Base-by-base conservation (phyloP, 73 alveolate genomes). In the Paramecium biaurelia region DNA sequence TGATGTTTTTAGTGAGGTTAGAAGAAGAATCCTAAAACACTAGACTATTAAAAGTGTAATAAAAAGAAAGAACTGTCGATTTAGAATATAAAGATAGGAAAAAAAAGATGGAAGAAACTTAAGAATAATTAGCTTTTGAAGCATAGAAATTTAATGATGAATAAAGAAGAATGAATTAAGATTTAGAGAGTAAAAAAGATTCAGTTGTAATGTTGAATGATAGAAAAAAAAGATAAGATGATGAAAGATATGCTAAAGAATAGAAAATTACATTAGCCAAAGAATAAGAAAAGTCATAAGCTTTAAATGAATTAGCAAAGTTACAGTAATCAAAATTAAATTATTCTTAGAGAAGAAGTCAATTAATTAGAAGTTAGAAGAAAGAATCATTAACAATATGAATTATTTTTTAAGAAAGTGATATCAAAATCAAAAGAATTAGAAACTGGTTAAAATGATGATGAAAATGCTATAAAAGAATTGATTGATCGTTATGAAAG, bases 321-420 rank as follows among this genome's bases (percentile, higher is more conserved):
- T 37, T 72, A 72, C 18, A 72, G 86, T 72, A 72, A 38, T 38
- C 38, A 7, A 28, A 35, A 28, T 32, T 38, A 14, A 21, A 35
- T 4, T 72, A 72, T 72, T 35, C 14, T 18, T 72, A 72, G 86
- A 72, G 56, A 35, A 35, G 86, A 72, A 72, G 86, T 72, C n/a
- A 38, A 72, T 72, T 21, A 34, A 34, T 72, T 72, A 35, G 86
- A 72, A 72, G 86, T 21, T 8, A 72, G 58, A 72, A 72, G 58
- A 38, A 72, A 72, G 86, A 32, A 72, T 72, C 86, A 72, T 37
- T 72, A 72, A 72, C n/a, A 72, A 72, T 72, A 72, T 72, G 86
- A 72, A 38, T 6, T 14, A 18, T 72, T 72, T 42, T 72, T 72
- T 72, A 72, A 72, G 63, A 72, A 72, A 72, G 86, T 72, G n/a